Conservation (phyloP, 176 grass and related monocot genomes). For the Neostapfia colusana region DNA sequence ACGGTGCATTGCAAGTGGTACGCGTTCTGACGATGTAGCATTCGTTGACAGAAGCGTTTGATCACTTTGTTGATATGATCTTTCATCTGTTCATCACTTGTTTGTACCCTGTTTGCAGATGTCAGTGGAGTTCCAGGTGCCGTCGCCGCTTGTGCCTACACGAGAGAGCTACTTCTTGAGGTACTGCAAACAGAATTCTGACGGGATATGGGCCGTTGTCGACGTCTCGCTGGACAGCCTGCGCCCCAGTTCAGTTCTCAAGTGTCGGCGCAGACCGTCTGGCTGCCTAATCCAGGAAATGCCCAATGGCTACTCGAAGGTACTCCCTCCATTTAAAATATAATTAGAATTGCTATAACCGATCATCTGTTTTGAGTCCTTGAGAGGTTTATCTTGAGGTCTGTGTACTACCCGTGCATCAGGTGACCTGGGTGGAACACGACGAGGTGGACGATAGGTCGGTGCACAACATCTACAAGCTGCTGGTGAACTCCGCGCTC, state of each 20-base stretch:
- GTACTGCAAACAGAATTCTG: constrained; percentile 90
- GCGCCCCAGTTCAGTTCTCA: constrained; percentile 52
- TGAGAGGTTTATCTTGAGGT: constrained; percentile 14
- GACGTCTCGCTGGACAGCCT: constrained; percentile 92
- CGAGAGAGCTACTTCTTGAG: constrained; percentile 86
- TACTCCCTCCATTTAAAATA: too few relatives aligned
- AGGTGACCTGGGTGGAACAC: constrained; percentile 97
- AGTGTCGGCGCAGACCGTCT: constrained; percentile 68
- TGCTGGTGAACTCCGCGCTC: constrained; percentile 74
- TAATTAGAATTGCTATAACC: too few relatives aligned
- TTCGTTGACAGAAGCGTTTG: background rate
- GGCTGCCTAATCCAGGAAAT: constrained; percentile 96
- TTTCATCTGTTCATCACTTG: background rate
- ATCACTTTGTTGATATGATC: background rate
- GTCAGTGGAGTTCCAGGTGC: constrained; percentile 97
- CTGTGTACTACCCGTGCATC: background rate
- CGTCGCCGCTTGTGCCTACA: constrained; percentile 85
- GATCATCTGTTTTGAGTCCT: too few relatives aligned
- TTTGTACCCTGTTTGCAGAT: constrained; percentile 42
- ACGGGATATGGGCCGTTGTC: constrained; percentile 87
- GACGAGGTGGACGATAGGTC: constrained; percentile 93
- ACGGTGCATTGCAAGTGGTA: constrained; percentile 95
- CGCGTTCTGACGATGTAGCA: background rate
- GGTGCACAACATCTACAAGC: constrained; percentile 86
- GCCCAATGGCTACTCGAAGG: constrained; percentile 97